A percentile compares a stretch with the other conserved stretches of the same genome.
Evolutionary conservation across 2,329 filamentous ascomycete species (phyloP).

Genomic region (Geoglossum cookeanum): DNA sequence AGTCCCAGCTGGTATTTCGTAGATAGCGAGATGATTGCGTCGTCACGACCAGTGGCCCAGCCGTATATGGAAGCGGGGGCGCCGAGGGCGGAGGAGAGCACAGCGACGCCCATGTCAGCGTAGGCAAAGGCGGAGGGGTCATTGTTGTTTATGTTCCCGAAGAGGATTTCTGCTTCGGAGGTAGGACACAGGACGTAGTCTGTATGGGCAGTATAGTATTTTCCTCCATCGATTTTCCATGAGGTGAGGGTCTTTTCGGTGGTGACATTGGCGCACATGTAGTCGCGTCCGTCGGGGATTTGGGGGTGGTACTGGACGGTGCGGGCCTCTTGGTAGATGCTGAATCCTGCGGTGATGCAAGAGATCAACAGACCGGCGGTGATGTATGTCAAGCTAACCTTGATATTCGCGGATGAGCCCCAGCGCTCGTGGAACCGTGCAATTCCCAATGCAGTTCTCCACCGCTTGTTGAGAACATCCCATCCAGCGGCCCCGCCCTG

Average conservation of each 20-base stretch:
- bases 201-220: neutral
- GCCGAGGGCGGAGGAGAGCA: neutral
- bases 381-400: neutral
- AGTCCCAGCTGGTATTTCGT: neutral
- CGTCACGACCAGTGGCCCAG: neutral
- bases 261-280: neutral
- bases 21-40: neutral
- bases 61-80: neutral
- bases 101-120: neutral
- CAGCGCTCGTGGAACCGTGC: neutral
- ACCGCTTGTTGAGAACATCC: neutral
- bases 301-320: neutral
- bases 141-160: neutral
- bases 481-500: neutral
- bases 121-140: neutral
- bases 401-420: neutral
- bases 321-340: neutral
- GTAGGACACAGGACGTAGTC: neutral
- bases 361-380: neutral
- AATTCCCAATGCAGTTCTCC: neutral
- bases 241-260: neutral
- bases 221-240: neutral
- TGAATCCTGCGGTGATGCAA: neutral
- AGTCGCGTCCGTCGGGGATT: neutral
- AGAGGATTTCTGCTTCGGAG: neutral